Evolutionary conservation across 257 asterid species (phyloP), one percentile per base, ranked within the genome.

Genomic region (Leptodermis oblonga): DNA sequence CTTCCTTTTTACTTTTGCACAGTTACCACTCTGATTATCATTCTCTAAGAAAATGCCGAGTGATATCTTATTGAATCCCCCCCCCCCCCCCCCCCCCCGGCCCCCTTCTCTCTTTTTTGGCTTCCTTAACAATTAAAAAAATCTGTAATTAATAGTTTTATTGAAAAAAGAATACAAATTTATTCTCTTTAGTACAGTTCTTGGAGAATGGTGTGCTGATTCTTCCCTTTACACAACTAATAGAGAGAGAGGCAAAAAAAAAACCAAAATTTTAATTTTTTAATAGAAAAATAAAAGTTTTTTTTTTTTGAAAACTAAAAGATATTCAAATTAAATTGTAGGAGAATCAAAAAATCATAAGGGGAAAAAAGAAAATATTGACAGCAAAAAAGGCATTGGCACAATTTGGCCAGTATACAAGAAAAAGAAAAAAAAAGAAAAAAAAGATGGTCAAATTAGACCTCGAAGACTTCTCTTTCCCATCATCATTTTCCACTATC

Each of bases 401-500:
- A n/a, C n/a, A n/a, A n/a, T n/a, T n/a, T n/a, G n/a, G n/a, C 10
- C 83, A 79, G 80, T 72, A 74, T 71, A 78, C 67, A 79, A 65
- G 73, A 71, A 85, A 88, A 81, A 81, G 82, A 79, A 83, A n/a
- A n/a, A n/a, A n/a, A n/a, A n/a, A n/a, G n/a, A n/a, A n/a, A n/a
- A 74, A 84, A 90, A 89, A 88, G 95, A 87, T 87, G 93, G 96
- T 88, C 97, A 91, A 90, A 91, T 81, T 88, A 81, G 63, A 77
- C 95, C 97, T 88, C 92, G 92, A 88, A 91, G 96, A 87, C 95
- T 87, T 73, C 86, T 68, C 79, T 83, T n/a, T 74, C 82, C 36
- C 85, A 81, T 81, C 89, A 83, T 85, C 89, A 83, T 72, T 81
- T 82, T 78, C 88, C 80, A 81, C 85, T 83, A 77, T 86, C 97